Conservation (phyloP, 495 filamentous ascomycete species). For the Aspergillus sparsus region DNA sequence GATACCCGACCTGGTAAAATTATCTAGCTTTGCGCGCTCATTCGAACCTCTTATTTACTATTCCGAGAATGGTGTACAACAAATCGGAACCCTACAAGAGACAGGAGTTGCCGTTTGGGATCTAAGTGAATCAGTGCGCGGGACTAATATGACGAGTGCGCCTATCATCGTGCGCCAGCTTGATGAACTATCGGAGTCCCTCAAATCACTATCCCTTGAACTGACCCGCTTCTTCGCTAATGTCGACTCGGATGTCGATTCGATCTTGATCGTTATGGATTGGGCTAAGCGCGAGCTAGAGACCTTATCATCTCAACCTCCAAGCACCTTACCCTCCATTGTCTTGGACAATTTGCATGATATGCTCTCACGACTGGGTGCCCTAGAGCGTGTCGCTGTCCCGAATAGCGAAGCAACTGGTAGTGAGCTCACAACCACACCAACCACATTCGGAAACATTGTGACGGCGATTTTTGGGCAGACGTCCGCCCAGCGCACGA, state of each 20-base stretch:
- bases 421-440: slow-evolving; percentile 40
- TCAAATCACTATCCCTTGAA: slow-evolving; percentile 78
- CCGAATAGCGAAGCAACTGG: slow-evolving; percentile 44
- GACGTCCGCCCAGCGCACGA: slow-evolving; percentile 75
- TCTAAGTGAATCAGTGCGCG: slow-evolving; percentile 80
- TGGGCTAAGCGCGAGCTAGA: slow-evolving; percentile 84
- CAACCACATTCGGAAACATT: slow-evolving; percentile 65
- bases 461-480: slow-evolving; percentile 75
- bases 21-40: slow-evolving; percentile 80
- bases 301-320: slow-evolving; percentile 53
- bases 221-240: slow-evolving; percentile 87
- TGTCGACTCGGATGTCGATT: slow-evolving; percentile 88
- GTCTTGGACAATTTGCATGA: slow-evolving; percentile 79
- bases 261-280: slow-evolving; percentile 90
- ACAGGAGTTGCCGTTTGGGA: slow-evolving; percentile 92
- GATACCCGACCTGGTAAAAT: slow-evolving; percentile 85
- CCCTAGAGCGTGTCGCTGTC: slow-evolving; percentile 56
- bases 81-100: slow-evolving; percentile 83
- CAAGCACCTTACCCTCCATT: slow-evolving; percentile 58
- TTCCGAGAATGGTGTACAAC: slow-evolving; percentile 81
- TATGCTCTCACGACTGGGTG: slow-evolving; percentile 64
- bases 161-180: slow-evolving; percentile 82
- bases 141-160: slow-evolving; percentile 85
- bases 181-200: slow-evolving; percentile 76
- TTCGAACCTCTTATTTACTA: slow-evolving; percentile 92